Evolutionary conservation across 1,139 yeast genomes (phyloP).

Genomic region (Geotrichum candidum): DNA sequence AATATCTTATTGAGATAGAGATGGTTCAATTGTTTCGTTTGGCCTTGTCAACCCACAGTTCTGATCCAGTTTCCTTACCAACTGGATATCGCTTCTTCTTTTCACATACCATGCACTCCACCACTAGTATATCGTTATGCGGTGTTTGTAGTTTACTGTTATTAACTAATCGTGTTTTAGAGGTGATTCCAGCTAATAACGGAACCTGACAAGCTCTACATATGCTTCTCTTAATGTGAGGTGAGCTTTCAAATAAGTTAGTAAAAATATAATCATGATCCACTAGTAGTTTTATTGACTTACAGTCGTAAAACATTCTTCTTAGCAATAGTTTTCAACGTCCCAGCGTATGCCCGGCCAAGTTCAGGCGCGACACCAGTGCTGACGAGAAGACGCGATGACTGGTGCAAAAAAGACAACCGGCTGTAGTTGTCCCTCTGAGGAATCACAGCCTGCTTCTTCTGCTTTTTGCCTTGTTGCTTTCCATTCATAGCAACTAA

Average conservation of each 20-base stretch:
- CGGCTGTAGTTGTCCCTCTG: conserved; percentile 57
- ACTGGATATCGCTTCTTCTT: conserved; percentile 37
- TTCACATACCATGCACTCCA: conserved; percentile 38
- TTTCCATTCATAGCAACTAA: not conserved
- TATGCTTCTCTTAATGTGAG: conserved; percentile 51
- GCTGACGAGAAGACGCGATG: conserved; percentile 36
- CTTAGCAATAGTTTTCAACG: conserved; percentile 46
- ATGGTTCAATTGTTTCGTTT: not conserved
- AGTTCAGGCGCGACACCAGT: conserved; percentile 14
- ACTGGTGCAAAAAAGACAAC: conserved; percentile 52
- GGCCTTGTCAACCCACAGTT: conserved; percentile 26
- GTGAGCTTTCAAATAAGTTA: conserved; percentile 33
- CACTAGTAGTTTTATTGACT: not conserved
- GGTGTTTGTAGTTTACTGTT: conserved; percentile 27
- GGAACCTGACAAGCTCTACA: conserved; percentile 55
- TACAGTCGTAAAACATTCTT: conserved; percentile 54
- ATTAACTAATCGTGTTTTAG: conserved; percentile 34
- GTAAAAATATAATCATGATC: not conserved
- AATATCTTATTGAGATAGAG: not conserved
- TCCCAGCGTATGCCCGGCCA: conserved; percentile 43
- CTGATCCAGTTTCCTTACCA: conserved; percentile 35
- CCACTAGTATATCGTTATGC: conserved; percentile 31
- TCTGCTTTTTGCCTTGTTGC: conserved; percentile 17
- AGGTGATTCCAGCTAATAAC: conserved; percentile 45
- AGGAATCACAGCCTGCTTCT: conserved; percentile 38